A percentile compares a stretch with the other conserved stretches of the same genome.
phyloP scores from a whole-genome alignment of 2,329 filamentous ascomycete genomes.

The Tothia fuscella region DNA sequence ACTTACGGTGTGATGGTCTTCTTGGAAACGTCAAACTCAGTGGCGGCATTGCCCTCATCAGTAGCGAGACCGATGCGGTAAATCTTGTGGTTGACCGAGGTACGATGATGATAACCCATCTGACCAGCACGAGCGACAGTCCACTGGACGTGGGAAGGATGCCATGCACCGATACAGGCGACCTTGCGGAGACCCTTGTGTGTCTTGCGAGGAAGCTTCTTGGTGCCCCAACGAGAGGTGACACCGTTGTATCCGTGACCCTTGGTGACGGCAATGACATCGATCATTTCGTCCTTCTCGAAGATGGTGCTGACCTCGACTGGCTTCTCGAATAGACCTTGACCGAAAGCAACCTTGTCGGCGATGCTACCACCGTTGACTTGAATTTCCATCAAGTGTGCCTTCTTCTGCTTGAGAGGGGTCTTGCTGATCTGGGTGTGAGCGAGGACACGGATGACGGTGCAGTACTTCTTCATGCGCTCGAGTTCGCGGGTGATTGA shows the following conservation, averaged over 20 bases:
- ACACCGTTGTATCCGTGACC: slow-evolving; percentile 98
- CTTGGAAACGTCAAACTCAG: slow-evolving; percentile 94
- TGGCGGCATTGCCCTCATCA: slow-evolving; percentile 85
- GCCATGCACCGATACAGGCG: slow-evolving; percentile 99
- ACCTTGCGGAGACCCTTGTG: slow-evolving; percentile 99
- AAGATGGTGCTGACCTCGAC: slow-evolving; percentile 88
- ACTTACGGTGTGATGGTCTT: slow-evolving; percentile 99
- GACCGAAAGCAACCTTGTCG: slow-evolving; percentile 94
- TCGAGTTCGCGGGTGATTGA: slow-evolving; percentile 95
- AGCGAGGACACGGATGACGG: slow-evolving; percentile 95
- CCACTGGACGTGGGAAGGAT: slow-evolving; percentile 99
- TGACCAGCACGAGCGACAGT: slow-evolving; percentile 99
- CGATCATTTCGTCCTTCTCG: slow-evolving; percentile 99
- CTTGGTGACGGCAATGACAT: slow-evolving; percentile 98
- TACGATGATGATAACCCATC: slow-evolving; percentile 99
- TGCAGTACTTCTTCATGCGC: slow-evolving; percentile 99
- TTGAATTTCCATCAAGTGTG: slow-evolving; percentile 99
- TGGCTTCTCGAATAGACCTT: slow-evolving; percentile 98
- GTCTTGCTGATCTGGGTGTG: slow-evolving; percentile 99
- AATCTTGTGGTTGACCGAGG: slow-evolving; percentile 99
- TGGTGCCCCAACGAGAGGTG: slow-evolving; percentile 96
- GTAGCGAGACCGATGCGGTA: slow-evolving; percentile 94
- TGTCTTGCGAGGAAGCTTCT: slow-evolving; percentile 99
- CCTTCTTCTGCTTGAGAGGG: slow-evolving; percentile 99
- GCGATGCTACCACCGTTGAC: slow-evolving; percentile 93